Evolutionary conservation across 345 rosid genomes (phyloP).

Genomic region (Ceriops tagal): DNA sequence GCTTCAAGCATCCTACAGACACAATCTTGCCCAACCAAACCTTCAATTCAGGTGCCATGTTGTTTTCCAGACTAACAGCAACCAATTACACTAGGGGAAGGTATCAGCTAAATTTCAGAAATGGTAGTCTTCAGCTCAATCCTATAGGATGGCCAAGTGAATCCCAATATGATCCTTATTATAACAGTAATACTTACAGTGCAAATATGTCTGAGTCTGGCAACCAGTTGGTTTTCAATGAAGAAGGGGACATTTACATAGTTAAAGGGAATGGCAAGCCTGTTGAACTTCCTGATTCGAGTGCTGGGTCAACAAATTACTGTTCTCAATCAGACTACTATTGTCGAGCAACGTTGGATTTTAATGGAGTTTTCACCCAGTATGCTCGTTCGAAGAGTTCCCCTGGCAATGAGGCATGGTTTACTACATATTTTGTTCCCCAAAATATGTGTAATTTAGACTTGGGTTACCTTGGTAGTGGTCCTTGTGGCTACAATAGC

Average conservation of each 20-base stretch:
- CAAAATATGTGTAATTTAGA: neutral
- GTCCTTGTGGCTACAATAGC: conserved; percentile 37
- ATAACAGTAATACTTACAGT: conserved; percentile 7
- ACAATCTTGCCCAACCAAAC: conserved; percentile 40
- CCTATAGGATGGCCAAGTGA: conserved; percentile 20
- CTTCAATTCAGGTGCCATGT: conserved; percentile 15
- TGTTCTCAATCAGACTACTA: too few species aligned
- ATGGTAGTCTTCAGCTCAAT: conserved; percentile 15
- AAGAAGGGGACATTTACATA: too few species aligned
- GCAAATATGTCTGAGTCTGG: too few species aligned
- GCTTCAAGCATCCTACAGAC: conserved; percentile 38
- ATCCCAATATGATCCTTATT: conserved; percentile 14
- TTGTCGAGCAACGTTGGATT: conserved; percentile 27
- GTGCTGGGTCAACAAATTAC: too few species aligned
- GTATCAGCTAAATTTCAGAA: conserved; percentile 16
- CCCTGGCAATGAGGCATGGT: conserved; percentile 8
- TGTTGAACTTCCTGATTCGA: too few species aligned
- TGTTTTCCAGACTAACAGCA: conserved; percentile 20
- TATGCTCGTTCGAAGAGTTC: conserved; percentile 22
- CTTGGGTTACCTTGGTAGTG: neutral
- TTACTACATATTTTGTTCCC: conserved; percentile 7
- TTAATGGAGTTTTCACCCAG: conserved; percentile 32
- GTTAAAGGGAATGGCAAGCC: too few species aligned
- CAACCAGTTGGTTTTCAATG: too few species aligned
- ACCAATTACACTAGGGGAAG: conserved; percentile 22